Conservation (phyloP, 1,139 yeast species). For the Taiozyma onychis region DNA sequence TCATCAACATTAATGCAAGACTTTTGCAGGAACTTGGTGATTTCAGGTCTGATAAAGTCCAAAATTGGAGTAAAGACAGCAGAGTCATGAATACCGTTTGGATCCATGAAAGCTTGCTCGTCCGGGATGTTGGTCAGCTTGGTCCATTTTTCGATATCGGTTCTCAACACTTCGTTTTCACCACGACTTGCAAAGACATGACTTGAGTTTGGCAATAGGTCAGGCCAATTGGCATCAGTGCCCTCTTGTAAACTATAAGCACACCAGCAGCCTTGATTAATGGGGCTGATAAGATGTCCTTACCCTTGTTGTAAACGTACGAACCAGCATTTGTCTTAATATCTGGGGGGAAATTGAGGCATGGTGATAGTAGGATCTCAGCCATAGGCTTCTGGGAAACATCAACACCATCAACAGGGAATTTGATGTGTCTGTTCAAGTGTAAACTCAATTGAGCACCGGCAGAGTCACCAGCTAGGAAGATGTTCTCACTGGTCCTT, state of each 20-base stretch:
- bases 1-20: neutral
- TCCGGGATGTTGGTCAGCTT: neutral
- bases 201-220: constrained; percentile 25
- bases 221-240: constrained; percentile 27
- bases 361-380: constrained; percentile 37
- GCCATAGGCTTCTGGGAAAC: constrained; percentile 30
- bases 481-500: constrained; percentile 31
- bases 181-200: constrained; percentile 34
- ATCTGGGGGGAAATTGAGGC: constrained; percentile 33
- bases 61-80: neutral
- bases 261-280: too few species aligned
- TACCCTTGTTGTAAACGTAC: constrained; percentile 25
- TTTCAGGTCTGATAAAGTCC: neutral
- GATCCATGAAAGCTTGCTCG: neutral
- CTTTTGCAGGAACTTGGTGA: neutral
- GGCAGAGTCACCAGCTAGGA: constrained; percentile 42
- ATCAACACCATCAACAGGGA: constrained; percentile 22
- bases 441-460: constrained; percentile 39
- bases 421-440: constrained; percentile 31
- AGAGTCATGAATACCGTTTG: neutral
- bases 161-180: constrained; percentile 32
- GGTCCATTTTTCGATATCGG: neutral
- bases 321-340: constrained; percentile 29
- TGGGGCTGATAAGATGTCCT: constrained; percentile 10
- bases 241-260: constrained; percentile 17